Evolutionary conservation across 2,329 filamentous ascomycete genomes (phyloP).

Genomic region (Byssoonygena ceratinophila): DNA sequence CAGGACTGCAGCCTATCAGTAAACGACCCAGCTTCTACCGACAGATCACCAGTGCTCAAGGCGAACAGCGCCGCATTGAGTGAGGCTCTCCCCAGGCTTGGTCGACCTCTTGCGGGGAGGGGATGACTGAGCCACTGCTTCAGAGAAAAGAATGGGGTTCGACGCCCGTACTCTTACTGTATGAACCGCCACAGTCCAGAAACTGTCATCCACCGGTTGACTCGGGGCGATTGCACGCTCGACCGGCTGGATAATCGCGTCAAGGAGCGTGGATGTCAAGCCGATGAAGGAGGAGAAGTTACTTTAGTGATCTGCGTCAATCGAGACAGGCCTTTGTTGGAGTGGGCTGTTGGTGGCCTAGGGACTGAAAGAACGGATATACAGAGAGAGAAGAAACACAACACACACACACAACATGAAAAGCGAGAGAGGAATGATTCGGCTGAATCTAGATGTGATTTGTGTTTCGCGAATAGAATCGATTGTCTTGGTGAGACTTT

Average conservation of each 20-base stretch:
- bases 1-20: conserved; percentile 6
- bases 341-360: not conserved
- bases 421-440: not conserved
- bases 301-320: not conserved
- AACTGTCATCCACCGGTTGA: not conserved
- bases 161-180: not conserved
- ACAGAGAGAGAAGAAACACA: not conserved
- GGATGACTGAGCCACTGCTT: not conserved
- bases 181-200: not conserved
- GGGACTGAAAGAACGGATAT: not conserved
- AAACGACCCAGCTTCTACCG: not conserved
- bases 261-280: not conserved
- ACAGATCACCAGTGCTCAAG: not conserved
- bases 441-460: not conserved
- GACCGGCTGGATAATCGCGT: not conserved
- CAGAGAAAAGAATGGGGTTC: not conserved
- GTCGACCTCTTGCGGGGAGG: not conserved
- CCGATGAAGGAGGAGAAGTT: not conserved
- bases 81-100: not conserved
- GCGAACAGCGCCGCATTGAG: not conserved
- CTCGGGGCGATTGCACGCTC: not conserved
- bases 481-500: not conserved
- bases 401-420: no score
- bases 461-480: not conserved
- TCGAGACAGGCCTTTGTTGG: not conserved